These are phyloP conservation scores for Acanthamoeba rhysodes DNA, from an alignment of 208 protist species.

Conservation along the genomic window DNA sequence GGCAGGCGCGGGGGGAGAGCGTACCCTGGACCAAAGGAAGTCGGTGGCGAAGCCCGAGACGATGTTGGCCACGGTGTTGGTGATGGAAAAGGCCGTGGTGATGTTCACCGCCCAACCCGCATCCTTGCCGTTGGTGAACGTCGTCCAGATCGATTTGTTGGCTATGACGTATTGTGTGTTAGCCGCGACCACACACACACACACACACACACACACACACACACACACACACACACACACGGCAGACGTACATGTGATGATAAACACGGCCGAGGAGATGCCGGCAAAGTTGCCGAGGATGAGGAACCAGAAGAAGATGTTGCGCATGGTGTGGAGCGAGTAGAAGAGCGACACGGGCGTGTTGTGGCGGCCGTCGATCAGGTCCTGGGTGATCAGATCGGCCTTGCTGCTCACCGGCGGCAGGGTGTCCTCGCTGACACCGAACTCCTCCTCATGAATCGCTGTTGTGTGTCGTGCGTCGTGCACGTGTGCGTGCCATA, in stretches of 20 bases:
- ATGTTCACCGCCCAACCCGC: slow-evolving; percentile 22
- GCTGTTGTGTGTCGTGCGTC: neutral
- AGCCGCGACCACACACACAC: too few species aligned
- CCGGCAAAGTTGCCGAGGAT: slow-evolving; percentile 1
- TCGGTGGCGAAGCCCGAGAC: neutral
- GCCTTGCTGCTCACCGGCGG: neutral
- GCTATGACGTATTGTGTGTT: neutral
- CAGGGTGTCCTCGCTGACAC: neutral
- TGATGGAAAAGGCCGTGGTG: slow-evolving; percentile 32
- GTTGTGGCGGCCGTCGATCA: neutral
- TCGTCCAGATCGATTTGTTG: slow-evolving; percentile 36
- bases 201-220: too few species aligned
- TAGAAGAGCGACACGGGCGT: slow-evolving; percentile 9
- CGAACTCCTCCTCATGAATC: neutral
- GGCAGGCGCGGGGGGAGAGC: neutral
- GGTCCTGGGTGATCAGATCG: neutral
- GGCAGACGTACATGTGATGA: neutral
- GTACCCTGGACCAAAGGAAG: neutral
- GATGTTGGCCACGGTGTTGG: slow-evolving; percentile 31
- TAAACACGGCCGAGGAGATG: slow-evolving; percentile 4
- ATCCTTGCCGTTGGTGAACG: slow-evolving; percentile 17
- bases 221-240: neutral
- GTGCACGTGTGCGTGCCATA: too few species aligned
- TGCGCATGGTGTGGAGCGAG: slow-evolving; percentile 16
- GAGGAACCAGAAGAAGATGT: slow-evolving; percentile 48